Evolutionary conservation across 192 early-diverging fungal genomes (phyloP).

Genomic region (Coemansia pectinata): DNA sequence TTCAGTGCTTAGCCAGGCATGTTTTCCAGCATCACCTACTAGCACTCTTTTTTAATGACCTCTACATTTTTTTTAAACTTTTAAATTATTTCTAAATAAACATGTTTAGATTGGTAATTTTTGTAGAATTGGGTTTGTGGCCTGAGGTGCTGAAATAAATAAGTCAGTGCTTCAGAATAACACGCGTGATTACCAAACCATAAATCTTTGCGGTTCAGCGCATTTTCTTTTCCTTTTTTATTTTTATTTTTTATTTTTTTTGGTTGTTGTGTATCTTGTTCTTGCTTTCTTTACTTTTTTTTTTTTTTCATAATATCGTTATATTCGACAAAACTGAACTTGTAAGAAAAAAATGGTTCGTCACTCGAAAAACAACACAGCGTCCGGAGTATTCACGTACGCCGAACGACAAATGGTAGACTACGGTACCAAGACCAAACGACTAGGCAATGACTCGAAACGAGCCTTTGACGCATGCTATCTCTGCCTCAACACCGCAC

Average conservation of each 20-base stretch:
- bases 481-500: constrained; percentile 65
- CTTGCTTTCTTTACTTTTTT: background rate
- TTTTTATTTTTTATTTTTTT: too few species aligned
- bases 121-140: too few species aligned
- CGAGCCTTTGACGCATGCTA: constrained; percentile 84
- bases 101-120: too few species aligned
- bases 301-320: background rate
- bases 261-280: background rate
- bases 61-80: too few species aligned
- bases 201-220: background rate
- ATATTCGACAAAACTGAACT: too few species aligned
- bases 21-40: too few species aligned
- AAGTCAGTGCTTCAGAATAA: too few species aligned
- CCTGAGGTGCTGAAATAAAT: too few species aligned
- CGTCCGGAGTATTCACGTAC: constrained; percentile 87
- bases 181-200: background rate
- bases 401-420: constrained; percentile 82
- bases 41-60: too few species aligned
- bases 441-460: constrained; percentile 83
- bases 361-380: constrained; percentile 94
- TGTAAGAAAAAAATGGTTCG: constrained; percentile 60
- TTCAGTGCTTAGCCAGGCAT: too few species aligned
- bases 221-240: too few species aligned
- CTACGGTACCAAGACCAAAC: constrained; percentile 84
- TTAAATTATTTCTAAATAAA: too few species aligned